phyloP scores from a whole-genome alignment of 805 yeast species.

The Ogataea henricii region DNA sequence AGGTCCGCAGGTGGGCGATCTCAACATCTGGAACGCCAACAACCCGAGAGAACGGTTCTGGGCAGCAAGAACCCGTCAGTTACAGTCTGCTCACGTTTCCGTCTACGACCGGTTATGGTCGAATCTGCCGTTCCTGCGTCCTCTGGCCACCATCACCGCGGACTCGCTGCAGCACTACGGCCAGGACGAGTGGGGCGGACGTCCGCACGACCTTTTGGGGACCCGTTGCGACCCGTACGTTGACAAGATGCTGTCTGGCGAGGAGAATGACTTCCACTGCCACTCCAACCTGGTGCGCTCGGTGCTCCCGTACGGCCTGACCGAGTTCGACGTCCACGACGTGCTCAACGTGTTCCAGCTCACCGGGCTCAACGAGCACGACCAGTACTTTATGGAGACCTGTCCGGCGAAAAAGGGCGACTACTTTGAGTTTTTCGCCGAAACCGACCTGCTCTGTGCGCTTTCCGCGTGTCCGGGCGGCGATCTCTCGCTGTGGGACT shows the following conservation, averaged over 20 bases:
- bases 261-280: conserved; percentile 66
- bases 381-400: conserved; percentile 70
- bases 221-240: conserved; percentile 73
- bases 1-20: conserved; percentile 73
- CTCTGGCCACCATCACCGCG: conserved; percentile 62
- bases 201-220: conserved; percentile 66
- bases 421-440: conserved; percentile 68
- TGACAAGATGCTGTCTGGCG: conserved; percentile 62
- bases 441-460: conserved; percentile 63
- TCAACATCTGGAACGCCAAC: conserved; percentile 62
- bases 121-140: conserved; percentile 63
- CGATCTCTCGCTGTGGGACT: conserved; percentile 66
- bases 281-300: conserved; percentile 66
- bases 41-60: conserved; percentile 67
- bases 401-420: conserved; percentile 63
- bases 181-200: conserved; percentile 65
- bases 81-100: conserved; percentile 64
- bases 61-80: conserved; percentile 70
- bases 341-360: conserved; percentile 70
- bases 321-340: conserved; percentile 68
- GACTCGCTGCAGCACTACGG: conserved; percentile 58
- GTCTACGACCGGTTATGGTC: conserved; percentile 67
- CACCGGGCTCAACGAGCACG: conserved; percentile 64
- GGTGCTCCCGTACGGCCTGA: conserved; percentile 58
- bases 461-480: conserved; percentile 73